Evolutionary conservation across 1,284 basidiomycete species (phyloP).

Genomic region (Rhodotorula sp.): DNA sequence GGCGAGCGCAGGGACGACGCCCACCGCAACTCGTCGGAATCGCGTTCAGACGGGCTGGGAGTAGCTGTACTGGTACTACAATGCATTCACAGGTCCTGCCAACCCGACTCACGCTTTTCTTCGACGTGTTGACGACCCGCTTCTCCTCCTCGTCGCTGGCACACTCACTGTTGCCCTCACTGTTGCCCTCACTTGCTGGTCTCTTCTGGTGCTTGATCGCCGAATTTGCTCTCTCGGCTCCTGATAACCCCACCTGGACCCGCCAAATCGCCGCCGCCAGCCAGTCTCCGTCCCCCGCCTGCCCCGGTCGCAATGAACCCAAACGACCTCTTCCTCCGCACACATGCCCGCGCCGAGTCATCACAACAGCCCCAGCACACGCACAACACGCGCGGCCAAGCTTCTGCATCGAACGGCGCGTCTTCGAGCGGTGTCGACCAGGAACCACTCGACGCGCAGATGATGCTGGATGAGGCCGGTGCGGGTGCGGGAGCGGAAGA

Average conservation of each 20-base stretch:
- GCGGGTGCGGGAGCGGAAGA: too few relatives aligned
- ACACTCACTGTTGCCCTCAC: neutral
- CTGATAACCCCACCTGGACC: neutral
- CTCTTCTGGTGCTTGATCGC: neutral
- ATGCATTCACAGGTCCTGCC: too few relatives aligned
- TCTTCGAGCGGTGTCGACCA: neutral
- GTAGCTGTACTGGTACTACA: too few relatives aligned
- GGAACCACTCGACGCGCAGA: too few relatives aligned
- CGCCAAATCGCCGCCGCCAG: too few relatives aligned
- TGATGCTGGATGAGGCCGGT: too few relatives aligned
- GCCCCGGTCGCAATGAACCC: constrained; percentile 15
- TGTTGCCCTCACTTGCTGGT: neutral
- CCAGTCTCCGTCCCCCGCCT: neutral
- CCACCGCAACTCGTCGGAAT: too few relatives aligned
- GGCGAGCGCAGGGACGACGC: too few relatives aligned
- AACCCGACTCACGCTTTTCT: too few relatives aligned
- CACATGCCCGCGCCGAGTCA: neutral
- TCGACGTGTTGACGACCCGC: too few relatives aligned
- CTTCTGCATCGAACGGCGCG: neutral
- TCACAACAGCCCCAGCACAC: neutral
- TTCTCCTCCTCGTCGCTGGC: neutral
- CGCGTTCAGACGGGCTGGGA: too few relatives aligned
- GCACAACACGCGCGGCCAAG: neutral
- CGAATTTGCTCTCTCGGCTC: too few relatives aligned
- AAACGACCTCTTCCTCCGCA: constrained; percentile 16